phyloP scores from a whole-genome alignment of 257 asterid species.

The Rhazya stricta region DNA sequence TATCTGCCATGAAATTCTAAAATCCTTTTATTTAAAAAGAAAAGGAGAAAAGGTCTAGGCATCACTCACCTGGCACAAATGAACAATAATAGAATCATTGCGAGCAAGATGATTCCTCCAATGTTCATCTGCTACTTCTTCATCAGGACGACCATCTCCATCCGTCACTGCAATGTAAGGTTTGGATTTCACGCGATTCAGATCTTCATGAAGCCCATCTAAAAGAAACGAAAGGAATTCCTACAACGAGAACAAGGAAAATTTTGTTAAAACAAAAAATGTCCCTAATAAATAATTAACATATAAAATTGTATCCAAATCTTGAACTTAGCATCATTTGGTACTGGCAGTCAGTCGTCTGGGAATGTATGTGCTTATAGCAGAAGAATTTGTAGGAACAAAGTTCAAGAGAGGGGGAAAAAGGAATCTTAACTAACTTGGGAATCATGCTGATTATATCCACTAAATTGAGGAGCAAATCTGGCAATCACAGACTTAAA shows the following conservation, averaged over 20 bases:
- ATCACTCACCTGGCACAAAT: conserved; percentile 50
- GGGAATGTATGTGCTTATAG: background rate
- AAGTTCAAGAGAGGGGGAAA: background rate
- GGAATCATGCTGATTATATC: conserved; percentile 67
- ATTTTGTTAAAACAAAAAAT: no score
- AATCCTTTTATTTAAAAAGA: conserved; percentile 5
- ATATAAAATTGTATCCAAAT: background rate
- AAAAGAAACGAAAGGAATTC: conserved; percentile 66
- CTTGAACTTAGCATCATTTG: background rate
- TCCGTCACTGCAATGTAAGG: conserved; percentile 55
- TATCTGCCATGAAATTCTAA: background rate
- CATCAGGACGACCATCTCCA: conserved; percentile 48
- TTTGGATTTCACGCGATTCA: conserved; percentile 63
- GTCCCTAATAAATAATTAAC: background rate
- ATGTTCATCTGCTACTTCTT: conserved; percentile 63
- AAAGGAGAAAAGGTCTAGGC: conserved; percentile 9
- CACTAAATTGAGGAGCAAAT: conserved; percentile 65
- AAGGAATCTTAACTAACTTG: conserved; percentile 44
- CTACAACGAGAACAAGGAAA: conserved; percentile 24
- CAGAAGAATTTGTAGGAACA: background rate
- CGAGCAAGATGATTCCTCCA: conserved; percentile 66
- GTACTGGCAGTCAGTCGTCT: background rate
- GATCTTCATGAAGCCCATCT: conserved; percentile 85
- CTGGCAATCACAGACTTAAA: conserved; percentile 56
- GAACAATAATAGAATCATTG: conserved; percentile 64